phyloP scores from a whole-genome alignment of 768 basidiomycete genomes.

The Mycena crocata region DNA sequence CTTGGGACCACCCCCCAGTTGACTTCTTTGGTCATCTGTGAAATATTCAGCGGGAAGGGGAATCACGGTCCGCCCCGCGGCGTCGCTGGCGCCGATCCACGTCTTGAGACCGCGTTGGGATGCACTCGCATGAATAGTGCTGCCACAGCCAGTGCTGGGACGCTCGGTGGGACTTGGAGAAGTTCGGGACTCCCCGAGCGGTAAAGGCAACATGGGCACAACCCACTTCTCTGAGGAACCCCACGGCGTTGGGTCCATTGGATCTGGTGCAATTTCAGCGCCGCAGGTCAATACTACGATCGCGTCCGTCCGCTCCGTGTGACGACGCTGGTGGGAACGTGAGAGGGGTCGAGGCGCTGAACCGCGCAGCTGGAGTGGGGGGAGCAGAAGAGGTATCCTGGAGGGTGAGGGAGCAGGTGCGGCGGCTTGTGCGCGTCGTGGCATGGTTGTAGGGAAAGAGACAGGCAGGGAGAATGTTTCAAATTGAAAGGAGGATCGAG shows the following conservation, averaged over 20 bases:
- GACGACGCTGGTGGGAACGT: too few relatives aligned
- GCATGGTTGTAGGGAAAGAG: too few relatives aligned
- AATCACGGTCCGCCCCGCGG: neutral
- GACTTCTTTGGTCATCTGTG: neutral
- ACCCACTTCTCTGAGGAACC: neutral
- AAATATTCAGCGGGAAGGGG: constrained; percentile 13
- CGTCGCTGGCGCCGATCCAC: neutral
- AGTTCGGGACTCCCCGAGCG: neutral
- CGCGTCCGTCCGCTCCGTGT: too few relatives aligned
- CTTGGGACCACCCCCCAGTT: neutral
- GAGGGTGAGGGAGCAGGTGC: too few relatives aligned
- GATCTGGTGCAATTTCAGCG: neutral
- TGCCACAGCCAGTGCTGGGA: constrained; percentile 2
- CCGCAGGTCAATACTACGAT: constrained; percentile 3
- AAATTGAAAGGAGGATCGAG: too few relatives aligned
- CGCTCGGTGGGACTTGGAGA: neutral
- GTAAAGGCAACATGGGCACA: neutral
- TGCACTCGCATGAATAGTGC: neutral
- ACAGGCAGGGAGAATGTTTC: too few relatives aligned
- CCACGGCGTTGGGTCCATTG: neutral
- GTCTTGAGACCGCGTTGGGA: neutral
- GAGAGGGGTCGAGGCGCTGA: too few relatives aligned
- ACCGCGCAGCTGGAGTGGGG: too few relatives aligned
- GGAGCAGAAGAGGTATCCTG: too few relatives aligned
- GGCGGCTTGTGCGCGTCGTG: too few relatives aligned